phyloP scores from a whole-genome alignment of 306 rosid genomes.

The Cicer arietinum region DNA sequence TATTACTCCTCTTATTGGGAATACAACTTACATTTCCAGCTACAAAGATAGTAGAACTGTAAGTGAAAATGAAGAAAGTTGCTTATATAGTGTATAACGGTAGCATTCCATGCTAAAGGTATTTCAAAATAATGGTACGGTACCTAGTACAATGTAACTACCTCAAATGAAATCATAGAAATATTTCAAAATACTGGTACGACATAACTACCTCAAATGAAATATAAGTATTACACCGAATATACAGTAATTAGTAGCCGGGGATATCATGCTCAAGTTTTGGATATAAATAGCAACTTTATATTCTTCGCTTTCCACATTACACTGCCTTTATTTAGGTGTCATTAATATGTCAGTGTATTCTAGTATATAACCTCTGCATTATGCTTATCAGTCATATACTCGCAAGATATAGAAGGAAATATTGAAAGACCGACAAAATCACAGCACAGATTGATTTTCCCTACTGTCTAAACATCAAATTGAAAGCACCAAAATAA shows the following conservation, averaged over 20 bases:
- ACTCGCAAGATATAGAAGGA: not conserved
- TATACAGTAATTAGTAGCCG: not conserved
- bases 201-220: not conserved
- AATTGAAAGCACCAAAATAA: constrained; percentile 20
- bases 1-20: constrained; percentile 62
- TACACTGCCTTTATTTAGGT: not conserved
- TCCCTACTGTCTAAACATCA: constrained; percentile 15
- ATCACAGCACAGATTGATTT: constrained; percentile 16
- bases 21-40: constrained; percentile 57
- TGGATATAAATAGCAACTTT: not conserved
- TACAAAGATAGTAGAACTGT: constrained; percentile 55
- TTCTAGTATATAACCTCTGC: not conserved
- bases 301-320: not conserved
- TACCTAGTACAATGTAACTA: not conserved
- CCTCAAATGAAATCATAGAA: not conserved
- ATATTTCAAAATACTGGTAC: not conserved
- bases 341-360: not conserved
- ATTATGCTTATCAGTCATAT: not conserved
- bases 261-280: not conserved
- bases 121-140: not conserved
- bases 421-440: constrained; percentile 4
- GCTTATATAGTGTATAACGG: constrained; percentile 39
- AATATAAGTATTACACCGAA: too few species aligned
- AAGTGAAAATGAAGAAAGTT: constrained; percentile 42
- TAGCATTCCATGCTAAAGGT: not conserved